A percentile compares a stretch with the other conserved stretches of the same genome.
Conservation (phyloP, 2,329 filamentous ascomycete genomes). For the Bipolaris zeicola region DNA sequence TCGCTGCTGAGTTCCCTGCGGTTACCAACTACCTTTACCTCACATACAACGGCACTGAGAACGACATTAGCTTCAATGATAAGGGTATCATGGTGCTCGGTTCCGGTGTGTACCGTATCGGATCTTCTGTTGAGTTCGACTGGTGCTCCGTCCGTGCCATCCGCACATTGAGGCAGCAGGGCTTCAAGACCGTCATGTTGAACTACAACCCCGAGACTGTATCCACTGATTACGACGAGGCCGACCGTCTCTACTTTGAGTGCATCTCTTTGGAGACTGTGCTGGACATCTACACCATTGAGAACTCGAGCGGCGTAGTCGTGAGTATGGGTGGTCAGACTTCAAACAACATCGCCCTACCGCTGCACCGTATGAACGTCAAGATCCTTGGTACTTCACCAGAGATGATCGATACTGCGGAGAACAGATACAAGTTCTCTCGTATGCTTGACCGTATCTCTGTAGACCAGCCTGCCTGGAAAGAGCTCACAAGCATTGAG, state of each 20-base stretch:
- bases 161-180: conserved; percentile 80
- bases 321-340: conserved; percentile 97
- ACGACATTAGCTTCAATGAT: conserved; percentile 84
- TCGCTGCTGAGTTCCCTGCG: conserved; percentile 94
- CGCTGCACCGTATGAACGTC: conserved; percentile 84
- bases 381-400: conserved; percentile 94
- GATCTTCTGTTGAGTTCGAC: conserved; percentile 97
- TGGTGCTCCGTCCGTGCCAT: conserved; percentile 98
- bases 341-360: conserved; percentile 95
- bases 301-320: conserved; percentile 81
- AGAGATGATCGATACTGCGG: conserved; percentile 97
- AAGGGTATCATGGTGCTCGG: conserved; percentile 95
- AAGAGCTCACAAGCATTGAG: conserved; percentile 92
- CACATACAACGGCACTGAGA: conserved; percentile 89
- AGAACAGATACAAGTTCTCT: conserved; percentile 98
- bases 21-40: conserved; percentile 96
- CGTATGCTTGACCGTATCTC: conserved; percentile 94
- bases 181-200: conserved; percentile 95
- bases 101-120: conserved; percentile 95
- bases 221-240: conserved; percentile 89
- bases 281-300: conserved; percentile 90
- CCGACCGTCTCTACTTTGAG: conserved; percentile 94
- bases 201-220: conserved; percentile 85
- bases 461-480: conserved; percentile 97
- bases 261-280: conserved; percentile 91